Conservation (phyloP, 1,284 basidiomycete species). For the Sutorius eximius region DNA sequence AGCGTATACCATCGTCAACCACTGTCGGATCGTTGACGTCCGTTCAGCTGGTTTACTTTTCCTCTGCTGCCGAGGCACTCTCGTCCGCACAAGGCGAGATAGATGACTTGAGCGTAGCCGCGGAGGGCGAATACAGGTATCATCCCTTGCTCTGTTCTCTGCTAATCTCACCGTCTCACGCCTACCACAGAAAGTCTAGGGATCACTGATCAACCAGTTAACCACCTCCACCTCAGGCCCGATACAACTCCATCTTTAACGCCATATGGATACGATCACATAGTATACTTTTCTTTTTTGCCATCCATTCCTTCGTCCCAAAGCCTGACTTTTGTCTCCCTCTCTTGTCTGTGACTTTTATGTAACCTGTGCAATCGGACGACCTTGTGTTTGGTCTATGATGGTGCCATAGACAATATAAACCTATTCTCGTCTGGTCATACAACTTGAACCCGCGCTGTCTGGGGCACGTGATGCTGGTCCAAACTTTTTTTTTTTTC, state of each 20-base stretch:
- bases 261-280: conserved; percentile 8
- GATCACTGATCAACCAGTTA: conserved; percentile 62
- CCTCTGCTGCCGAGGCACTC: conserved; percentile 83
- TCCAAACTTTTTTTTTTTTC: background rate
- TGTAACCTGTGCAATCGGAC: conserved; percentile 15
- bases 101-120: conserved; percentile 85
- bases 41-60: conserved; percentile 78
- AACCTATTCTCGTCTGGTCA: background rate
- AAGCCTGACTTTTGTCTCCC: background rate
- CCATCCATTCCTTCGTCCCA: conserved; percentile 1
- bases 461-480: conserved; percentile 7
- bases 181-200: conserved; percentile 67
- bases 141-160: background rate
- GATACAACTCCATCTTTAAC: background rate
- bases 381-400: background rate
- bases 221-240: background rate
- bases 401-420: background rate
- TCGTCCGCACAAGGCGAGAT: conserved; percentile 84
- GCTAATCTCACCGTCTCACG: conserved; percentile 7
- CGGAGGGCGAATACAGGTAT: conserved; percentile 92
- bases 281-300: conserved; percentile 14
- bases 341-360: conserved; percentile 7
- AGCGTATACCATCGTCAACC: background rate
- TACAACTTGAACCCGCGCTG: background rate
- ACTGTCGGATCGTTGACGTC: background rate